Conservation (phyloP, 73 alveolate species). For the Blepharisma stoltei region DNA sequence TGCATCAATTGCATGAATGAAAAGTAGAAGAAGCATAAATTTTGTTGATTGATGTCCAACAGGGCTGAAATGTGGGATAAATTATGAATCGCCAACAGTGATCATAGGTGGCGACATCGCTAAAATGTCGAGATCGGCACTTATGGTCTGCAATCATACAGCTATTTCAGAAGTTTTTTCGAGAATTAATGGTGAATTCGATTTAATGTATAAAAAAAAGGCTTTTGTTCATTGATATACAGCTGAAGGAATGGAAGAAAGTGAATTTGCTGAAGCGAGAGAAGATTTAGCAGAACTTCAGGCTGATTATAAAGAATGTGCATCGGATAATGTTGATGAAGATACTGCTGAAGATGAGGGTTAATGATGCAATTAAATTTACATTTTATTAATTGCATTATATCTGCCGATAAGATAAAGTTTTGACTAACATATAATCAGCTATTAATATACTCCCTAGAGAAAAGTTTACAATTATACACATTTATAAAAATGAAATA, state of each 20-base stretch:
- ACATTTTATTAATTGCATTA: too few relatives aligned
- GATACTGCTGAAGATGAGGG: not conserved
- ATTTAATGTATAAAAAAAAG: constrained; percentile 62
- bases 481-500: too few relatives aligned
- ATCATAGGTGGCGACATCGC: constrained; percentile 97
- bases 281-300: not conserved
- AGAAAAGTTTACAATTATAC: too few relatives aligned
- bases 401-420: too few relatives aligned
- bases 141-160: constrained; percentile 57
- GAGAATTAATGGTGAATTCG: constrained; percentile 68
- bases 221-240: constrained; percentile 73
- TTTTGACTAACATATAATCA: too few relatives aligned
- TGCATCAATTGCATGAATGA: constrained; percentile 62
- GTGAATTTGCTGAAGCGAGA: not conserved
- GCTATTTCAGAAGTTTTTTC: constrained; percentile 69
- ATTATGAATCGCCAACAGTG: constrained; percentile 94
- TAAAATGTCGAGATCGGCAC: constrained; percentile 84
- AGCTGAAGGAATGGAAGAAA: constrained; percentile 45
- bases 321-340: not conserved
- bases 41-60: constrained; percentile 98
- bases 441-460: too few relatives aligned
- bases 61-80: constrained; percentile 93
- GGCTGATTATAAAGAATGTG: not conserved
- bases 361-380: too few relatives aligned
- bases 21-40: constrained; percentile 91